Conservation (phyloP, 1,284 basidiomycete species). For the Termitomyces sp. region DNA sequence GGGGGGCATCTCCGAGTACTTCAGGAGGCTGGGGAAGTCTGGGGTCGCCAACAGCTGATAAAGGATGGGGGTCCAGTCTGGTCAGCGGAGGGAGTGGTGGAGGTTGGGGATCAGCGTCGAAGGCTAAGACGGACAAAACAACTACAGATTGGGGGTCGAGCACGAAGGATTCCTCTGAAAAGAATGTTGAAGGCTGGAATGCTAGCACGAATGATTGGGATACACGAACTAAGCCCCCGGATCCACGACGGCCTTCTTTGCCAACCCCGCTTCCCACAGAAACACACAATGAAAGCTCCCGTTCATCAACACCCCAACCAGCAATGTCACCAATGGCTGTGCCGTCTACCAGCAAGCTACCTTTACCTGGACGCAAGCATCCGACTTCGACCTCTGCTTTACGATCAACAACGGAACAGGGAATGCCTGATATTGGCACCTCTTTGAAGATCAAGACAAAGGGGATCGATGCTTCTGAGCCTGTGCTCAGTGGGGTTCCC, state of each 20-base stretch:
- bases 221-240: background rate
- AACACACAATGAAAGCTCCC: background rate
- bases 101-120: background rate
- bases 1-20: background rate
- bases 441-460: conserved; percentile 9
- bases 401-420: background rate
- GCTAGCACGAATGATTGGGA: background rate
- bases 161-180: background rate
- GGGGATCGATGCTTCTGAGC: conserved; percentile 5
- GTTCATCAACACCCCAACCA: background rate
- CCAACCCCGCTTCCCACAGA: background rate
- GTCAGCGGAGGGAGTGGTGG: background rate
- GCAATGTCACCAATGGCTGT: background rate
- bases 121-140: background rate
- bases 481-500: background rate
- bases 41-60: background rate
- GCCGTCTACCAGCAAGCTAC: background rate
- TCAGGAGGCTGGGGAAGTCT: background rate
- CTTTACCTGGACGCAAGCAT: conserved; percentile 5
- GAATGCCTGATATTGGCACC: background rate
- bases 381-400: background rate
- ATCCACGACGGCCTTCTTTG: background rate
- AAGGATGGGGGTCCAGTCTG: background rate
- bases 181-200: background rate
- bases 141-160: background rate